Evolutionary conservation across 1,284 basidiomycete genomes (phyloP), one percentile per base, ranked within the genome.

Genomic region (Sporisorium sorghi): DNA sequence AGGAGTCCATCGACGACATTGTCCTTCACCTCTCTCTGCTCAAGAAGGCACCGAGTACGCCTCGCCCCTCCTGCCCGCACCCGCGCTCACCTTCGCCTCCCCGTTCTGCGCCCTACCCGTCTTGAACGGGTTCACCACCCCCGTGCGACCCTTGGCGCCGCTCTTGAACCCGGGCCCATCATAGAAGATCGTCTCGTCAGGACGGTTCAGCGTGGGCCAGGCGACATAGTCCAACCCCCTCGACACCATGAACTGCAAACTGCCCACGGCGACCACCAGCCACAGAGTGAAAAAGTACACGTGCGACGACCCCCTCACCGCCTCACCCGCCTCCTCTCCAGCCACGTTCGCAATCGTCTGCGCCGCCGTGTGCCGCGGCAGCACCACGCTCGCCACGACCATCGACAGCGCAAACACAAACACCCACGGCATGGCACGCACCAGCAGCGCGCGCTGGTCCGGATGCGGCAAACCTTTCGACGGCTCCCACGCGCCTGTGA

Each of bases 401-500:
- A 96, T 93, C 47, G 93, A 70, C 0, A 79, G 24, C 10, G 93
- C 91, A 82, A 94, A 93, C 23, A 88, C 89, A 21, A 92, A 87
- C 35, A 93, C 86, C 75, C 93, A 92, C 17, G 96, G 96, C 87
- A 94, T 90, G 37, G 92, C 90, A 76, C 93, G 91, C 79, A 92
- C 90, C 50, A 92, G 81, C 67, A 96, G 85, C 12, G 93, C 91
- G 52, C 94, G 88, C 54, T 88, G 87, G 84, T 98, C 95, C 12
- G 89, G 87, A 53, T 94, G 87, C 56, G 94, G 87, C 59, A 90
- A 89, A 65, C 90, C 85, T 9, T 90, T 86, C 9, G 88, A 87
- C 15, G 90, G 87, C 9, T 78, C 85, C 93, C 94, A 99, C 6
- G 89, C 88, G 10, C 97, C 97, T 7, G 94, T 96, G 76, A 99